phyloP scores from a whole-genome alignment of 306 rosid genomes.

The Cucumis sativus region DNA sequence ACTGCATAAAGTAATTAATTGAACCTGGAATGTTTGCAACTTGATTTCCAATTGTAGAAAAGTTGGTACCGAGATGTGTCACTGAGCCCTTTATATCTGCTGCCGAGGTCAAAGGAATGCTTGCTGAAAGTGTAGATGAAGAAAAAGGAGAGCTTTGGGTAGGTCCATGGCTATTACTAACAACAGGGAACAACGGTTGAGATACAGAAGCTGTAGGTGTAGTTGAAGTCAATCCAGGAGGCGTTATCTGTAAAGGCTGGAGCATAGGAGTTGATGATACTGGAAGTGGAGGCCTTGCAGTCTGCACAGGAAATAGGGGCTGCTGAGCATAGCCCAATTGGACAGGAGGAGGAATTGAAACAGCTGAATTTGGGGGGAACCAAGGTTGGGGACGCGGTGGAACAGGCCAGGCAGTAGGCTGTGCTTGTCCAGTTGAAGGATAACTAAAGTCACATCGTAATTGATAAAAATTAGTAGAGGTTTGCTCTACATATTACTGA shows the following conservation, averaged over 20 bases:
- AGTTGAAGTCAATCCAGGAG: conserved; percentile 78
- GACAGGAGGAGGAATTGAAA: conserved; percentile 62
- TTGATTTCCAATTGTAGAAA: conserved; percentile 29
- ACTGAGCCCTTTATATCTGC: conserved; percentile 29
- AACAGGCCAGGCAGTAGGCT: conserved; percentile 58
- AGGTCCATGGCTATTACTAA: conserved; percentile 46
- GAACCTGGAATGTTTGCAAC: conserved; percentile 43
- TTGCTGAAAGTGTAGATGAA: conserved; percentile 36
- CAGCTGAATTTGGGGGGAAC: conserved; percentile 63
- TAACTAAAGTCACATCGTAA: conserved; percentile 36
- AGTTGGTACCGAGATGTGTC: conserved; percentile 39
- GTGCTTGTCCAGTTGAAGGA: conserved; percentile 44
- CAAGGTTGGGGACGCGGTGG: conserved; percentile 85
- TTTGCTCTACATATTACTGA: not conserved
- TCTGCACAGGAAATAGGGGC: conserved; percentile 97
- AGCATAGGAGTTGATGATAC: conserved; percentile 37
- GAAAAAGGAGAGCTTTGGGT: conserved; percentile 62
- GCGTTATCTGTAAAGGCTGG: conserved; percentile 47
- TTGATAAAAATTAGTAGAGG: not conserved
- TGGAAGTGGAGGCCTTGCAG: conserved; percentile 52
- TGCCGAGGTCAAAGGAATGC: conserved; percentile 34
- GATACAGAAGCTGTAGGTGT: conserved; percentile 56
- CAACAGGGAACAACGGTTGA: conserved; percentile 96
- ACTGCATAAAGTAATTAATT: not conserved
- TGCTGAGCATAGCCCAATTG: conserved; percentile 58